Conservation (phyloP, 352 stramenopile species). For the Saprolegnia diclina region DNA sequence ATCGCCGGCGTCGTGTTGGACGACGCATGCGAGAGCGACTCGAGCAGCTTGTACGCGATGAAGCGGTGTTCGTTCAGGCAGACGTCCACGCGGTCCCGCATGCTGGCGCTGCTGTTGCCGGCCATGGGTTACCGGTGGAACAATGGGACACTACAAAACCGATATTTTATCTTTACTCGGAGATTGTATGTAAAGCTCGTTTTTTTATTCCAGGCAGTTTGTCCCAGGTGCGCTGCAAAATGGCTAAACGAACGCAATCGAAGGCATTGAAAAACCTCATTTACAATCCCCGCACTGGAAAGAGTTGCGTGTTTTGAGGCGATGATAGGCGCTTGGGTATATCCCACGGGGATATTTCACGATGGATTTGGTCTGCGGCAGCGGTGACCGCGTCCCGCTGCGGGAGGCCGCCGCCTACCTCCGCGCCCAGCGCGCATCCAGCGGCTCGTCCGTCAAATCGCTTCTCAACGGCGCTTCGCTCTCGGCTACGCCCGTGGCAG, state of each 20-base stretch:
- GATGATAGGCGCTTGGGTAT: not conserved
- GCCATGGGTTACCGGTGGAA: slow-evolving; percentile 6
- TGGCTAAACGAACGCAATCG: not conserved
- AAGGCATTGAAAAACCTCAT: not conserved
- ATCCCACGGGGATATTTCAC: not conserved
- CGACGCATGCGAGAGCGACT: slow-evolving; percentile 62
- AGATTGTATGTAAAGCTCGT: not conserved
- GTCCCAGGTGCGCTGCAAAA: not conserved
- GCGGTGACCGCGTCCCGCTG: slow-evolving; percentile 5
- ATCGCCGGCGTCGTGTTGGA: slow-evolving; percentile 70
- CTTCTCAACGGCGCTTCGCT: slow-evolving; percentile 10
- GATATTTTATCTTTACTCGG: not conserved
- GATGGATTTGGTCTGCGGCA: slow-evolving; percentile 21
- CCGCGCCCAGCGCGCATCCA: not conserved
- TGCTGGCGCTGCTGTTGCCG: slow-evolving; percentile 12
- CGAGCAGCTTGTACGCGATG: slow-evolving; percentile 75
- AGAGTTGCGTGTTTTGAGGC: not conserved
- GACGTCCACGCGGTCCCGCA: slow-evolving; percentile 67
- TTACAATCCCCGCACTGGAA: too few species aligned
- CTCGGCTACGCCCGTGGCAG: not conserved
- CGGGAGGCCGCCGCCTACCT: slow-evolving; percentile 15
- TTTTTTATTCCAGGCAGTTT: not conserved
- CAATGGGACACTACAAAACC: not conserved
- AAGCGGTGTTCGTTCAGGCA: slow-evolving; percentile 77
- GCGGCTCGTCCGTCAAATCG: not conserved